Conservation (phyloP, 148 eudicot species). For the Selenicereus undatus region DNA sequence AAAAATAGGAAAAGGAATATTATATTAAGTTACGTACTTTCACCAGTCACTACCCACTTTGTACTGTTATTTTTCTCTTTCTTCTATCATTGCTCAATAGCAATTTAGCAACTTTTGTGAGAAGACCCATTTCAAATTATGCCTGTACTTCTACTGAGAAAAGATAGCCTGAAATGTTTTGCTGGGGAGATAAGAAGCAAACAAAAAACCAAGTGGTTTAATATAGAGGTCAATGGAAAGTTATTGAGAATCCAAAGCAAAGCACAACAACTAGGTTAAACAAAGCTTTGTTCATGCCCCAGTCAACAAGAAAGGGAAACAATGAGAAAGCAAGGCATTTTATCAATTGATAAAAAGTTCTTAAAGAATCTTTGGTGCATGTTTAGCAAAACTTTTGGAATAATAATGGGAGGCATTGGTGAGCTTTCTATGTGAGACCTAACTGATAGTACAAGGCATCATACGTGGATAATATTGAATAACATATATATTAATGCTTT, state of each 20-base stretch:
- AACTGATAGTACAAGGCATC: too few relatives aligned
- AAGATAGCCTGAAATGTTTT: background rate
- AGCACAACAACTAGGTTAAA: constrained; percentile 17
- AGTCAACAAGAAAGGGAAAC: constrained; percentile 22
- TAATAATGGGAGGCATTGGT: background rate
- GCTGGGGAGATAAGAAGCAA: background rate
- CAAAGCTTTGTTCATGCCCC: background rate
- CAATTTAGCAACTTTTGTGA: constrained; percentile 53
- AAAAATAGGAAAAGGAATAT: too few relatives aligned
- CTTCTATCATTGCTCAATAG: too few relatives aligned
- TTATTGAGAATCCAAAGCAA: constrained; percentile 20
- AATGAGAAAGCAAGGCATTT: constrained; percentile 15
- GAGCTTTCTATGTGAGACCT: too few relatives aligned
- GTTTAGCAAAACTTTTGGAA: background rate
- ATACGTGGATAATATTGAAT: too few relatives aligned
- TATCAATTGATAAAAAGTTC: background rate
- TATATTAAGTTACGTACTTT: too few relatives aligned
- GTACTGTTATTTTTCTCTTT: too few relatives aligned
- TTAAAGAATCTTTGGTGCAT: background rate
- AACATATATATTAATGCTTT: too few relatives aligned
- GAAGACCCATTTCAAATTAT: constrained; percentile 48
- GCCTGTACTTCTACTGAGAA: background rate
- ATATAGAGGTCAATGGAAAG: background rate
- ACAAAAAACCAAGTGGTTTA: background rate
- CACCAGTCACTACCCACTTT: too few relatives aligned